phyloP scores from a whole-genome alignment of 441 rosid species.

The Gossypium davidsonii region DNA sequence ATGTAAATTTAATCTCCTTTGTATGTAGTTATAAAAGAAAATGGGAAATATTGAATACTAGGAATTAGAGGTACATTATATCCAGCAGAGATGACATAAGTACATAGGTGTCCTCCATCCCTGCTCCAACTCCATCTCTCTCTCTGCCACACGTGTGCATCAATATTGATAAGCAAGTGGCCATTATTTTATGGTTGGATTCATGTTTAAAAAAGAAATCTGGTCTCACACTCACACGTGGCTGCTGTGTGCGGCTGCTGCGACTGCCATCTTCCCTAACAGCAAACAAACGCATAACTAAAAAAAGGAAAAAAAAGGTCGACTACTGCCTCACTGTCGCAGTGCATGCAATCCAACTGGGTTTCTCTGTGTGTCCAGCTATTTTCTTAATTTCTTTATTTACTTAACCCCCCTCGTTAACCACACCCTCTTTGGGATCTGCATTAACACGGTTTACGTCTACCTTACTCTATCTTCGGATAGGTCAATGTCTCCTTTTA shows the following conservation, averaged over 20 bases:
- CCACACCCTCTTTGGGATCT: too few species aligned
- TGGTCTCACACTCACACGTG: neutral
- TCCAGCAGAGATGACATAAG: neutral
- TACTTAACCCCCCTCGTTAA: too few species aligned
- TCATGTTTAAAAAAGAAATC: neutral
- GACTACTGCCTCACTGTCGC: neutral
- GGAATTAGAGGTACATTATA: neutral
- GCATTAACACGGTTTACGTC: too few species aligned
- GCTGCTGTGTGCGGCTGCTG: neutral
- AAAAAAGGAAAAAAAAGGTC: neutral
- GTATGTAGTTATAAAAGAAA: too few species aligned
- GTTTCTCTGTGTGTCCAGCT: neutral
- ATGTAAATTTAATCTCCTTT: too few species aligned
- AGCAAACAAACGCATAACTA: neutral
- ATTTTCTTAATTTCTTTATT: neutral
- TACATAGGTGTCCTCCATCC: neutral
- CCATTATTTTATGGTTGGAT: neutral
- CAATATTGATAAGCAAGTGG: constrained; percentile 13
- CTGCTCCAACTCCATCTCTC: neutral
- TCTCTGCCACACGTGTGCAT: constrained; percentile 13
- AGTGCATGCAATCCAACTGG: neutral
- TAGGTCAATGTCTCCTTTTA: too few species aligned
- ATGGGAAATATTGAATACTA: too few species aligned
- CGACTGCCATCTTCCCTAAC: neutral
- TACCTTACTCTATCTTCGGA: too few species aligned